A percentile compares a stretch with the other conserved stretches of the same genome.
These are phyloP conservation scores for Russula sp. DNA, from an alignment of 768 basidiomycete genomes.

Conservation along the genomic window DNA sequence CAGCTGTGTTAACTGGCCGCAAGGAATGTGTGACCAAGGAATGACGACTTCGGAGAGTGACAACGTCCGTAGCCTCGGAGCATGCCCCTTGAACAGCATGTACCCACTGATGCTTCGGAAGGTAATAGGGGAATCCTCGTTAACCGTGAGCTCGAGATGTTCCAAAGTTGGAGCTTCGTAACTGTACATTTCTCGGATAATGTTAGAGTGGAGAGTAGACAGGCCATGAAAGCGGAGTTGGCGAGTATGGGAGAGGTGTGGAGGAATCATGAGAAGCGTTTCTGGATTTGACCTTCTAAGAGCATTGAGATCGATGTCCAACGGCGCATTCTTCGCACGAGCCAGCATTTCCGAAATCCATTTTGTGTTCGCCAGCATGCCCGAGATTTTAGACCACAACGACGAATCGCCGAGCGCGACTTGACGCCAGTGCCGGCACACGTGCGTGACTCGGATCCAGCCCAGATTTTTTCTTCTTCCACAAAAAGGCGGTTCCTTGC, in stretches of 20 bases:
- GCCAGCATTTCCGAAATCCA: conserved; percentile 11
- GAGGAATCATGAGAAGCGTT: neutral
- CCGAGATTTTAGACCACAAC: conserved; percentile 15
- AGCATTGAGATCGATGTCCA: neutral
- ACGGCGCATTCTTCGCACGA: conserved; percentile 6
- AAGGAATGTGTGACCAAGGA: conserved; percentile 13
- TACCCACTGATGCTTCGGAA: neutral
- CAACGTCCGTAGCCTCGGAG: conserved; percentile 12
- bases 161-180: conserved; percentile 12
- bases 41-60: neutral
- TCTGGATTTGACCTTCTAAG: neutral
- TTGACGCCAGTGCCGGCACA: conserved; percentile 25
- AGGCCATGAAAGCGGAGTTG: conserved; percentile 3
- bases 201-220: neutral
- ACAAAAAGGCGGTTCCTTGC: neutral
- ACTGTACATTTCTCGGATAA: neutral
- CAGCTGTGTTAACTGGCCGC: conserved; percentile 13
- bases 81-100: neutral
- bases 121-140: neutral
- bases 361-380: neutral
- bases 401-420: conserved; percentile 16
- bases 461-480: neutral
- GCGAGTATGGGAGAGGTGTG: conserved; percentile 14
- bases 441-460: conserved; percentile 15
- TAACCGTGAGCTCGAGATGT: conserved; percentile 7